phyloP scores from a whole-genome alignment of 169 alveolate species.

The Cryptosporidium ryanae region DNA sequence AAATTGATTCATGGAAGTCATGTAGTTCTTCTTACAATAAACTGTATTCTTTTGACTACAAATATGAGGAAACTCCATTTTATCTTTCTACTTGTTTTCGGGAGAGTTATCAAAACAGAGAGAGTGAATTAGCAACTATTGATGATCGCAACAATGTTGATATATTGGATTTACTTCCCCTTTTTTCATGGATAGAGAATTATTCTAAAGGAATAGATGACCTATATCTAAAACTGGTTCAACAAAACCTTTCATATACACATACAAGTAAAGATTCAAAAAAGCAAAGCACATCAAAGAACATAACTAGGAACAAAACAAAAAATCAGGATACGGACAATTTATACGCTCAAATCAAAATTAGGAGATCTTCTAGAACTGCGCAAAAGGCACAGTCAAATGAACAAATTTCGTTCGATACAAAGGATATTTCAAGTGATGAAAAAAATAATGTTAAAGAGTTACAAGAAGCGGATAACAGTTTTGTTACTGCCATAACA shows the following conservation, averaged over 20 bases:
- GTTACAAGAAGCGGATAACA: background rate
- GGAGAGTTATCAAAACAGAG: background rate
- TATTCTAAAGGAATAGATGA: constrained; percentile 3
- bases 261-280: background rate
- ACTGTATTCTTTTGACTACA: background rate
- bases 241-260: background rate
- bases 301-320: background rate
- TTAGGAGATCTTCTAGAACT: constrained; percentile 54
- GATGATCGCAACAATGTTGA: constrained; percentile 14
- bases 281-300: constrained; percentile 2
- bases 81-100: background rate
- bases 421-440: background rate
- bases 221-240: constrained; percentile 1
- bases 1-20: constrained; percentile 1
- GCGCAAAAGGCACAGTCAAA: background rate
- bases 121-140: background rate
- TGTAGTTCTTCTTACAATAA: constrained; percentile 13
- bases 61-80: background rate
- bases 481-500: too few species aligned
- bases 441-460: background rate
- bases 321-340: background rate
- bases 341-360: background rate
- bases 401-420: background rate
- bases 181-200: constrained; percentile 55
- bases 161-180: constrained; percentile 53